Conservation (phyloP, 768 basidiomycete genomes). For the Antrodiella citrinella region DNA sequence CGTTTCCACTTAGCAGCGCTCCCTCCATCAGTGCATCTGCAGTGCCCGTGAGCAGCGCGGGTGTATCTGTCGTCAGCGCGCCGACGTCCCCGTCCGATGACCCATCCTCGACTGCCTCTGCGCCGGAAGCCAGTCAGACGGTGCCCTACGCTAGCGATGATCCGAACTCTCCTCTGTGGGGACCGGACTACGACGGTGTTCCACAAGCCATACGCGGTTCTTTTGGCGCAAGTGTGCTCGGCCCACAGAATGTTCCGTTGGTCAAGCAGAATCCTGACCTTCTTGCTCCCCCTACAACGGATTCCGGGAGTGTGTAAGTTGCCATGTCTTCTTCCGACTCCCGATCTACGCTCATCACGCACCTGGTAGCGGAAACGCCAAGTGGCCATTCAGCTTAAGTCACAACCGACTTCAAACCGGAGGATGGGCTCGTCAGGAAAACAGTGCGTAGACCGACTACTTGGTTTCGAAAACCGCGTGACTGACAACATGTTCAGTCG, state of each 20-base stretch:
- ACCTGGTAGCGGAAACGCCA: conserved; percentile 34
- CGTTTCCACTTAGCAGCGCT: neutral
- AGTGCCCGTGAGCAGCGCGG: neutral
- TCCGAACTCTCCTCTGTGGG: conserved; percentile 19
- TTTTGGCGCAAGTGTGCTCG: conserved; percentile 41
- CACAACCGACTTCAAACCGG: conserved; percentile 52
- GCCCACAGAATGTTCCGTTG: conserved; percentile 49
- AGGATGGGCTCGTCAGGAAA: conserved; percentile 64
- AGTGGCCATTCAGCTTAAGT: conserved; percentile 59
- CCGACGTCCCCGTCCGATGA: neutral
- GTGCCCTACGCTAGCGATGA: conserved; percentile 19
- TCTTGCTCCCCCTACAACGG: conserved; percentile 56
- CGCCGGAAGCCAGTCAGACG: conserved; percentile 11
- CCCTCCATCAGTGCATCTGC: neutral
- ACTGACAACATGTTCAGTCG: conserved; percentile 19
- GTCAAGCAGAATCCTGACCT: conserved; percentile 49
- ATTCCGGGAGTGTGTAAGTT: conserved; percentile 41
- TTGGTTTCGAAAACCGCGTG: neutral
- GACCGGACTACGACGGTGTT: conserved; percentile 11
- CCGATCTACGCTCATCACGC: neutral
- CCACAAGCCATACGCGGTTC: conserved; percentile 38
- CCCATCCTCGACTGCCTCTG: conserved; percentile 7
- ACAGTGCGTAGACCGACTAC: conserved; percentile 26
- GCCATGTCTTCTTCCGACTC: neutral
- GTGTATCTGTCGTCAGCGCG: neutral